Percentiles rank a stretch among this genome's conserved stretches.
These are phyloP conservation scores for Colletotrichum zoysiae DNA, from an alignment of 2,329 filamentous ascomycete species.

Conservation along the genomic window DNA sequence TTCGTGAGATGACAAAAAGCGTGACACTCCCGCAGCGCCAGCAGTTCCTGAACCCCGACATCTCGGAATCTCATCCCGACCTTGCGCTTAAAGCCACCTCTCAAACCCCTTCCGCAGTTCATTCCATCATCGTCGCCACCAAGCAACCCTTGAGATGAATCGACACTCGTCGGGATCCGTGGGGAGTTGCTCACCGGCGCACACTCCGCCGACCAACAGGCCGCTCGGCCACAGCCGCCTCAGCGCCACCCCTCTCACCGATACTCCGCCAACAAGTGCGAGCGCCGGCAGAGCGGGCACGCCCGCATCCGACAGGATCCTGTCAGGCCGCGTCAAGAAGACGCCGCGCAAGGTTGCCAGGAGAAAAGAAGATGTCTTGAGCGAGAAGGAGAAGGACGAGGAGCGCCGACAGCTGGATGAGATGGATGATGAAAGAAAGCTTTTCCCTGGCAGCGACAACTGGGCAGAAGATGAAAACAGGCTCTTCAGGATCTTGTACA, in stretches of 20 bases:
- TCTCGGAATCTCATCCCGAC: not conserved
- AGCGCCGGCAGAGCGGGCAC: constrained; percentile 34
- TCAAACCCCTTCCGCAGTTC: not conserved
- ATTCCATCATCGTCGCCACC: not conserved
- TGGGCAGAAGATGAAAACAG: constrained; percentile 65
- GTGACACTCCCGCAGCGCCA: constrained; percentile 7
- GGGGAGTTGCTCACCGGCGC: constrained; percentile 19
- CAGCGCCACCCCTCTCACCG: constrained; percentile 33
- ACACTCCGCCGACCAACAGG: constrained; percentile 23
- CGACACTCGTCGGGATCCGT: constrained; percentile 23
- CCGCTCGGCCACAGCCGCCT: constrained; percentile 14
- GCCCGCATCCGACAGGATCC: constrained; percentile 30
- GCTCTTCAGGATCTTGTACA: constrained; percentile 57
- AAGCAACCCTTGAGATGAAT: constrained; percentile 15
- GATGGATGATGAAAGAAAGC: constrained; percentile 59
- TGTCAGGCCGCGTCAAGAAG: constrained; percentile 36
- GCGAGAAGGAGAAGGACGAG: constrained; percentile 35
- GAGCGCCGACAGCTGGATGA: constrained; percentile 33
- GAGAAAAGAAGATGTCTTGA: constrained; percentile 34
- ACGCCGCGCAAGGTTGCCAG: constrained; percentile 21
- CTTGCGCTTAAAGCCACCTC: not conserved
- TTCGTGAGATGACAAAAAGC: constrained; percentile 36
- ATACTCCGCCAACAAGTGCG: constrained; percentile 36
- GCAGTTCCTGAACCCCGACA: not conserved
- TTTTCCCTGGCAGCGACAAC: constrained; percentile 57